Conservation (phyloP, 345 rosid species). For the Excoecaria agallocha region DNA sequence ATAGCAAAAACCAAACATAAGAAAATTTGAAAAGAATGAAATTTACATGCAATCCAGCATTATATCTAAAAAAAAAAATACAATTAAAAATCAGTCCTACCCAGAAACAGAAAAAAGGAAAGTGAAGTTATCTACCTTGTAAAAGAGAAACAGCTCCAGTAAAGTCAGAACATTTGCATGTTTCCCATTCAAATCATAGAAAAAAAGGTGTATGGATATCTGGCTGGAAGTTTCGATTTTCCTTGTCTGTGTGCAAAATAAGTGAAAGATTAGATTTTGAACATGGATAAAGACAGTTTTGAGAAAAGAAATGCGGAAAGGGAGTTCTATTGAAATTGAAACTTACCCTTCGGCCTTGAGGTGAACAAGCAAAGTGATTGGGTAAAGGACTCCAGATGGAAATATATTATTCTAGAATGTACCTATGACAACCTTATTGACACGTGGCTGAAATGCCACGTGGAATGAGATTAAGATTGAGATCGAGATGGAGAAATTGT, state of each 20-base stretch:
- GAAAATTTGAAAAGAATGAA: neutral
- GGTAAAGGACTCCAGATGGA: too few relatives aligned
- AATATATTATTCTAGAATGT: neutral
- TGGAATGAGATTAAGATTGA: neutral
- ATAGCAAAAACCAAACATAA: neutral
- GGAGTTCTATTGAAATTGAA: neutral
- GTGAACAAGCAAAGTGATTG: neutral
- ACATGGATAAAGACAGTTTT: constrained; percentile 1
- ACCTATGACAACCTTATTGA: too few relatives aligned
- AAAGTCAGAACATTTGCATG: constrained; percentile 22
- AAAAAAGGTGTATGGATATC: too few relatives aligned
- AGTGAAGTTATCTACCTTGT: constrained; percentile 22
- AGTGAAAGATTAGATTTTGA: neutral
- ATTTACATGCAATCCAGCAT: too few relatives aligned
- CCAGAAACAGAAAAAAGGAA: constrained; percentile 2
- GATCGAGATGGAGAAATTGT: too few relatives aligned
- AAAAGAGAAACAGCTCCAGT: constrained; percentile 2
- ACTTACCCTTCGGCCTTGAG: neutral
- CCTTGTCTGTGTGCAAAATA: neutral
- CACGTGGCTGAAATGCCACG: neutral
- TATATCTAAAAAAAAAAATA: neutral
- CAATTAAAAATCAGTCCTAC: neutral
- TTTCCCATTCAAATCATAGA: neutral
- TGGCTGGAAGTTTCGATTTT: neutral
- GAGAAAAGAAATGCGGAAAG: too few relatives aligned